phyloP scores from a whole-genome alignment of 2,329 filamentous ascomycete genomes.

The Scedosporium dehoogii region DNA sequence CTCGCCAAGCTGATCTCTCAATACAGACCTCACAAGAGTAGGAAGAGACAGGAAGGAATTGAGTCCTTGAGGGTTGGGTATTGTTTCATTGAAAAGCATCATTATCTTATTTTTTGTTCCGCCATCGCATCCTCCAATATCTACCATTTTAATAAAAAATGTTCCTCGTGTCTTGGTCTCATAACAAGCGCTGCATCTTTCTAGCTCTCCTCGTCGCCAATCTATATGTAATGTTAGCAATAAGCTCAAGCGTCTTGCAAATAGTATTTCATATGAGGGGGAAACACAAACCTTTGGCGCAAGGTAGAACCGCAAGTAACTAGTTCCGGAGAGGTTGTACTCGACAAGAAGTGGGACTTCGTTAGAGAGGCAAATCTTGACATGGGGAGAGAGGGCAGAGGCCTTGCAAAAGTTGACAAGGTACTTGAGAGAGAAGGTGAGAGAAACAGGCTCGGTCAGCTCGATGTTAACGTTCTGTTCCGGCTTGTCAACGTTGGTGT shows the following conservation, averaged over 20 bases:
- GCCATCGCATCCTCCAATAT: neutral
- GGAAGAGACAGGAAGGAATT: too few species aligned
- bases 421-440: conserved; percentile 99
- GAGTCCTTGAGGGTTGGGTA: neutral
- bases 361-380: conserved; percentile 89
- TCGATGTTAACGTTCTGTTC: conserved; percentile 79
- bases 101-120: neutral
- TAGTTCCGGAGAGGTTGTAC: conserved; percentile 71
- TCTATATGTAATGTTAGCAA: conserved; percentile 10
- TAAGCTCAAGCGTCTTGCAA: neutral
- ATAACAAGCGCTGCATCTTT: conserved; percentile 5
- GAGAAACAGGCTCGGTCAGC: conserved; percentile 80
- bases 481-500: conserved; percentile 83
- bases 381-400: conserved; percentile 65
- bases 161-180: conserved; percentile 2
- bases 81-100: neutral
- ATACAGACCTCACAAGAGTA: too few species aligned
- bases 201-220: conserved; percentile 18
- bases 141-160: neutral
- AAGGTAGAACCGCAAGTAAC: conserved; percentile 93
- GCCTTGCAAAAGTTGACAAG: conserved; percentile 99
- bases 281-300: conserved; percentile 78
- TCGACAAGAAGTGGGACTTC: conserved; percentile 95
- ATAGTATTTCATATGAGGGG: neutral
- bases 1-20: too few species aligned